Conservation (phyloP, 2,329 filamentous ascomycete genomes). For the Chrysosporium queenslandicum region DNA sequence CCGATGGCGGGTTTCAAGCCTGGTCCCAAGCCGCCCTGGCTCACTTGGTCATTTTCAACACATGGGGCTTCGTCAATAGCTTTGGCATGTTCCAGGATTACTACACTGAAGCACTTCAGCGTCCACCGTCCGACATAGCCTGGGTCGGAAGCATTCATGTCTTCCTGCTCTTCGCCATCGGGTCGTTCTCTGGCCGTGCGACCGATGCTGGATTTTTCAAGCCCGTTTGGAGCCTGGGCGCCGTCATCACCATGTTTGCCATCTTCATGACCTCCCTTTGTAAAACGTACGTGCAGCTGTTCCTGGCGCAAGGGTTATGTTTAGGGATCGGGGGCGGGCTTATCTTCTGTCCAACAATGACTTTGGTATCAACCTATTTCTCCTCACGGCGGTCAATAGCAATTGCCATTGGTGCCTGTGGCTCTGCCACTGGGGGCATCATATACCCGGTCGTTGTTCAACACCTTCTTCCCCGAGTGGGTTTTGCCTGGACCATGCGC, state of each 20-base stretch:
- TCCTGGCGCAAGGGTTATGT: constrained; percentile 46
- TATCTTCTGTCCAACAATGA: constrained; percentile 45
- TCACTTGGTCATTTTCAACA: constrained; percentile 48
- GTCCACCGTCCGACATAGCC: constrained; percentile 41
- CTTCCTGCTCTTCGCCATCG: constrained; percentile 43
- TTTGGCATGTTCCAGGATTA: constrained; percentile 49
- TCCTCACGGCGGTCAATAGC: constrained; percentile 49
- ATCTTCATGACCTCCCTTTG: constrained; percentile 45
- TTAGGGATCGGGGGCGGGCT: constrained; percentile 48
- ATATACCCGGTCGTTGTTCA: constrained; percentile 52
- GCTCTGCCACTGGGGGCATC: constrained; percentile 52
- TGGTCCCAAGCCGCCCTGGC: constrained; percentile 47
- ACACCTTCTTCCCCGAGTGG: constrained; percentile 49
- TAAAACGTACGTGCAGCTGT: constrained; percentile 42
- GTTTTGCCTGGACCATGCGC: constrained; percentile 57
- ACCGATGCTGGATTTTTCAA: constrained; percentile 46
- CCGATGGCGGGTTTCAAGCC: constrained; percentile 45
- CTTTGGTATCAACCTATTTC: constrained; percentile 54
- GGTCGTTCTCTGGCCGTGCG: constrained; percentile 43
- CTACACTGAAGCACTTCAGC: constrained; percentile 37
- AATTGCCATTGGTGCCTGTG: constrained; percentile 50
- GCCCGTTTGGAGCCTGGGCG: constrained; percentile 35
- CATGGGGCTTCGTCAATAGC: constrained; percentile 47
- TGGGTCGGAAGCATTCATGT: constrained; percentile 46
- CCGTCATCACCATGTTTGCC: constrained; percentile 37